These are phyloP conservation scores for Thecamonas trahens DNA, from an alignment of 78 protist genomes.

Conservation along the genomic window DNA sequence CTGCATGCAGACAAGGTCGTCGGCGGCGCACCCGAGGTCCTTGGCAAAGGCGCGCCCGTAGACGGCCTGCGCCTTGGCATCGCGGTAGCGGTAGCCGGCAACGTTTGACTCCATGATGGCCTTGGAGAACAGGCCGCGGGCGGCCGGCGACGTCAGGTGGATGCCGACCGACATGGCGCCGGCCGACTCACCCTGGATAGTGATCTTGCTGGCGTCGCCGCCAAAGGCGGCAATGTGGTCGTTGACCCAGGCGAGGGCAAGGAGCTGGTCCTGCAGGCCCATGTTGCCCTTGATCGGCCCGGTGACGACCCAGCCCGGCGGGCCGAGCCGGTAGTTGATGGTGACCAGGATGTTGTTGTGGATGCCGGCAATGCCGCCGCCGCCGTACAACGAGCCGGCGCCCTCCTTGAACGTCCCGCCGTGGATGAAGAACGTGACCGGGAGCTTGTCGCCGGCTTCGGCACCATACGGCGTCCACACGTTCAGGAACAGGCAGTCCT, in stretches of 20 bases:
- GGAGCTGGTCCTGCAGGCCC: conserved; percentile 22
- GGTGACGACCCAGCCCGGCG: conserved; percentile 8
- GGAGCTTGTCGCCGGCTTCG: neutral
- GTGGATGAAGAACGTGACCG: conserved; percentile 13
- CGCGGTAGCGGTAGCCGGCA: neutral
- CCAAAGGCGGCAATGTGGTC: conserved; percentile 21
- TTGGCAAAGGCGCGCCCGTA: neutral
- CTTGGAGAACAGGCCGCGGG: conserved; percentile 1
- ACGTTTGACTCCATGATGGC: neutral
- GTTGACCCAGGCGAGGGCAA: conserved; percentile 25
- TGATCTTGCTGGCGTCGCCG: conserved; percentile 26
- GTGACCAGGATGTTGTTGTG: conserved; percentile 23
- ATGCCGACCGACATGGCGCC: conserved; percentile 19
- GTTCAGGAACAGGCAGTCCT: conserved; percentile 23
- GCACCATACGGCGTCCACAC: conserved; percentile 2
- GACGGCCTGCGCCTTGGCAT: neutral
- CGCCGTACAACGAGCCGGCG: neutral
- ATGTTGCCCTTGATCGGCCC: conserved; percentile 4
- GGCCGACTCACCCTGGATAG: conserved; percentile 35
- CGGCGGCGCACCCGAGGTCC: too few relatives aligned
- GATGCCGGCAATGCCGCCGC: too few relatives aligned
- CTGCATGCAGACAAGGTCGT: too few relatives aligned
- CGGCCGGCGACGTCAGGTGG: conserved; percentile 2
- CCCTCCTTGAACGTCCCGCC: neutral
- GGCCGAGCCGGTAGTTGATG: conserved; percentile 27